Conservation (phyloP, 768 basidiomycete species). For the Boletus reticuloceps region DNA sequence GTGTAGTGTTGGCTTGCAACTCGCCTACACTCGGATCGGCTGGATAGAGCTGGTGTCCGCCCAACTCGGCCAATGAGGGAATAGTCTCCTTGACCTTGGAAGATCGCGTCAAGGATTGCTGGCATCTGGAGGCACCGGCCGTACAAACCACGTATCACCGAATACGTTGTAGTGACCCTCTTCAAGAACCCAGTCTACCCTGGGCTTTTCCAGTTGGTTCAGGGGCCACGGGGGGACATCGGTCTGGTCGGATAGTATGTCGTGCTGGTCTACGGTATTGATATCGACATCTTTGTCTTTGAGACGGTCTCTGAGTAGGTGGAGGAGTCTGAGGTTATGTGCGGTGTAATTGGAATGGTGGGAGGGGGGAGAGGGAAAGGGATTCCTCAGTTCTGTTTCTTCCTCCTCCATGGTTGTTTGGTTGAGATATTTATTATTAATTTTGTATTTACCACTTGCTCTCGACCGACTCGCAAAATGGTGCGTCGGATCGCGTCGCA, state of each 20-base stretch:
- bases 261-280: slow-evolving; percentile 50
- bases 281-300: slow-evolving; percentile 36
- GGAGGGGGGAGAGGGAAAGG: slow-evolving; percentile 87
- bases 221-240: slow-evolving; percentile 81
- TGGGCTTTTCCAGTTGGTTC: slow-evolving; percentile 75
- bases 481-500: slow-evolving; percentile 80
- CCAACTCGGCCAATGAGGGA: slow-evolving; percentile 77
- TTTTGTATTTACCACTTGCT: too few relatives aligned
- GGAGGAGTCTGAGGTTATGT: slow-evolving; percentile 69
- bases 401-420: slow-evolving; percentile 48
- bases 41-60: slow-evolving; percentile 80
- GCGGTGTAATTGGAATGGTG: slow-evolving; percentile 77
- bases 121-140: slow-evolving; percentile 27
- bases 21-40: slow-evolving; percentile 65
- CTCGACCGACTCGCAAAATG: slow-evolving; percentile 23
- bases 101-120: slow-evolving; percentile 15
- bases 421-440: neutral
- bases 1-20: slow-evolving; percentile 10
- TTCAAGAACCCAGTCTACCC: slow-evolving; percentile 88
- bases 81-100: slow-evolving; percentile 77
- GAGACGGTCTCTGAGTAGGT: slow-evolving; percentile 55
- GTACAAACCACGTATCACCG: slow-evolving; percentile 89
- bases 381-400: slow-evolving; percentile 75
- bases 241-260: slow-evolving; percentile 63
- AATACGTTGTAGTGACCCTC: slow-evolving; percentile 80